Base-by-base conservation (phyloP, 2,329 filamentous ascomycete species). In the Cordyceps pruinosa region DNA sequence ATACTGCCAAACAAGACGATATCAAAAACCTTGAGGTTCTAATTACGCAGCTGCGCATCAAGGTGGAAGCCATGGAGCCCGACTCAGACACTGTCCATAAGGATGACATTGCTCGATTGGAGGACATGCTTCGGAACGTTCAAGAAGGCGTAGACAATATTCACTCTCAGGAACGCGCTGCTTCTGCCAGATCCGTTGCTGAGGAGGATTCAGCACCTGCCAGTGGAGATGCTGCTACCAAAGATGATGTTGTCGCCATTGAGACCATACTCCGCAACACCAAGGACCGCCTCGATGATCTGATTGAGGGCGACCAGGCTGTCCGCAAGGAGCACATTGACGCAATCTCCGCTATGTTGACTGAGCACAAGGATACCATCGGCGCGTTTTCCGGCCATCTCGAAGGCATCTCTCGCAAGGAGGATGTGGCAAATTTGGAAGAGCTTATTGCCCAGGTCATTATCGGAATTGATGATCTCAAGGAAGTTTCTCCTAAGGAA, bases 211-310 rank as follows among this genome's bases (percentile, higher is more conserved):
- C 26, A 3, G 44, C 61, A 4, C 57, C 59, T 9, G 59, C 60
- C 12, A 62, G 58, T 15, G 63, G 65, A 5, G 73, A 78, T 57
- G 74, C 59, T 66, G 78, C 63, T 64, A 77, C 63, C 68, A 74
- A 89, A 67, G 90, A 96, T 62, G 92, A 97, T 64, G 89, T 92
- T 0, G 85, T 93, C 60, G 90, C 90, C 12, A 92, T 97, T 58
- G 93, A 97, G 70, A 95, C 88, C 0, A 85, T 97, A 49, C 79
- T 97, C 13, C 85, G 88, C 42, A 96, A 96, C 68, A 92, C 91
- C 32, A 97, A 97, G 69, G 85, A 87, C 5, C 89, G 89, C 47
- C 76, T 97, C 10, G 93, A 97, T 58, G 91, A 96, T 59, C 70
- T 84, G 21, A 82, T 96, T 50, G 82, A 92, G 51, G 81, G 84